These are phyloP conservation scores for Nemania abortiva DNA, from an alignment of 2,329 filamentous ascomycete species.

Conservation along the genomic window DNA sequence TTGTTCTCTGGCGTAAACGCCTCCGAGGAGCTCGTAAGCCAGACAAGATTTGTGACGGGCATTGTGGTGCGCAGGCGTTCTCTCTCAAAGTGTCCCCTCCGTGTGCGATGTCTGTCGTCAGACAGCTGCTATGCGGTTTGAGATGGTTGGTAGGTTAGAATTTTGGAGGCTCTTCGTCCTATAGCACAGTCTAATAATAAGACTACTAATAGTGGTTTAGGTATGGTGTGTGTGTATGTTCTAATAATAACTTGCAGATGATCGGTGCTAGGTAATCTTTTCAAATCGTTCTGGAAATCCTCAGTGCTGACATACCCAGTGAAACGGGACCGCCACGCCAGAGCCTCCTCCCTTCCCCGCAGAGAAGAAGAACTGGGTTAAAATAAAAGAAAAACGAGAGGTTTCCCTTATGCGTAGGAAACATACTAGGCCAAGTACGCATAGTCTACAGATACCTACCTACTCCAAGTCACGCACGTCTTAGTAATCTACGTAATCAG, in stretches of 20 bases:
- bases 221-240: slow-evolving; percentile 8
- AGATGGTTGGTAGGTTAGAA: not conserved
- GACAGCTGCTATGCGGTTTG: not conserved
- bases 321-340: slow-evolving; percentile 10
- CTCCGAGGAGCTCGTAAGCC: slow-evolving; percentile 45
- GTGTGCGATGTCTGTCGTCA: slow-evolving; percentile 2
- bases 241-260: slow-evolving; percentile 31
- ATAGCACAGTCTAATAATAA: slow-evolving; percentile 31
- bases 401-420: no score
- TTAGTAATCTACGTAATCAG: not conserved
- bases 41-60: slow-evolving; percentile 49
- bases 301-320: slow-evolving; percentile 30
- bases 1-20: slow-evolving; percentile 52
- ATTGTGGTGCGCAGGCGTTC: slow-evolving; percentile 31
- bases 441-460: no score
- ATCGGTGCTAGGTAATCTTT: slow-evolving; percentile 20
- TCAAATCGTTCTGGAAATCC: slow-evolving; percentile 14
- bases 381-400: no score
- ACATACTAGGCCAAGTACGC: no score
- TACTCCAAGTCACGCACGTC: not conserved
- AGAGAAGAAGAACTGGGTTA: no score
- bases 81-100: not conserved
- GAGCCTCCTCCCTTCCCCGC: slow-evolving; percentile 5
- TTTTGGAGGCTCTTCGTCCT: slow-evolving; percentile 19
- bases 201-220: not conserved